These are phyloP conservation scores for Sporormia fimetaria DNA, from an alignment of 495 filamentous ascomycete genomes.

Conservation along the genomic window DNA sequence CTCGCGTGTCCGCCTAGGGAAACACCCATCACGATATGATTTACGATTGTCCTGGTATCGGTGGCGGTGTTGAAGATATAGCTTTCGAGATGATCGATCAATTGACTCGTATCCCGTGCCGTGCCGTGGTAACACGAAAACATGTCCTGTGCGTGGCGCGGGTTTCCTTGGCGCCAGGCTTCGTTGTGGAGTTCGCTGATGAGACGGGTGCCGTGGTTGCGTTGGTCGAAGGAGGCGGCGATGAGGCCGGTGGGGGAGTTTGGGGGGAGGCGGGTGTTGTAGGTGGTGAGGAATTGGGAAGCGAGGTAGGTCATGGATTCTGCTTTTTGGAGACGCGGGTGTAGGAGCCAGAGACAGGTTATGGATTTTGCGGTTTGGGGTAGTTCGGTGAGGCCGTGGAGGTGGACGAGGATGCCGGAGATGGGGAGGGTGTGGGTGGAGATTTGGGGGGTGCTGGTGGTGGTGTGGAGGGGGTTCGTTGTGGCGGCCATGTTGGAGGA, in stretches of 20 bases:
- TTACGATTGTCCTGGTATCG: slow-evolving; percentile 43
- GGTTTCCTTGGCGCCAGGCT: slow-evolving; percentile 70
- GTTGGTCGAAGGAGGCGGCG: slow-evolving; percentile 72
- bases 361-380: slow-evolving; percentile 38
- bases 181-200: slow-evolving; percentile 51
- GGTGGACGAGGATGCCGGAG: slow-evolving; percentile 60
- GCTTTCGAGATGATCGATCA: slow-evolving; percentile 63
- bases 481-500: slow-evolving; percentile 15
- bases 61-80: slow-evolving; percentile 53
- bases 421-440: slow-evolving; percentile 54
- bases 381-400: slow-evolving; percentile 73
- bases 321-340: slow-evolving; percentile 59
- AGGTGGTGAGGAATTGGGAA: slow-evolving; percentile 43
- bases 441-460: slow-evolving; percentile 31
- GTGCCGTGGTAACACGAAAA: slow-evolving; percentile 63
- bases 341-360: slow-evolving; percentile 76
- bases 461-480: slow-evolving; percentile 24
- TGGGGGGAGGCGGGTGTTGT: slow-evolving; percentile 38
- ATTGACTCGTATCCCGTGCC: slow-evolving; percentile 55
- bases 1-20: slow-evolving; percentile 81
- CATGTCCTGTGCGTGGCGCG: slow-evolving; percentile 79
- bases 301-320: slow-evolving; percentile 57
- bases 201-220: slow-evolving; percentile 73
- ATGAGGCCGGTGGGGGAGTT: slow-evolving; percentile 48
- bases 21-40: slow-evolving; percentile 67